These are phyloP conservation scores for Theobroma cacao DNA, from an alignment of 345 rosid species.

Conservation along the genomic window DNA sequence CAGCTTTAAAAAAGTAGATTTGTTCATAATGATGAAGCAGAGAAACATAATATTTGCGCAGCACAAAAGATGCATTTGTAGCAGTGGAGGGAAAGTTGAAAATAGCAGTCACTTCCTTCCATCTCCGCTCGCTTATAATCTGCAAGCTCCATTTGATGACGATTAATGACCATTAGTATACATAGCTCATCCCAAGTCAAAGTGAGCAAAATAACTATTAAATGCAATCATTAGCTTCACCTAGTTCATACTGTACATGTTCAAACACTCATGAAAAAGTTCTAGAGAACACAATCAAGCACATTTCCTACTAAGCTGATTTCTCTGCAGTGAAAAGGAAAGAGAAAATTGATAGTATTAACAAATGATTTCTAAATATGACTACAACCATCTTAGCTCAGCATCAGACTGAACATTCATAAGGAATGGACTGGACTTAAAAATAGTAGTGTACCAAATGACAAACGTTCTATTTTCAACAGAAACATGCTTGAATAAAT, in stretches of 20 bases:
- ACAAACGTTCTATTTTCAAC: background rate
- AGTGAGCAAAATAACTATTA: background rate
- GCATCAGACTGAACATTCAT: background rate
- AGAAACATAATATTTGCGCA: slow-evolving; percentile 88
- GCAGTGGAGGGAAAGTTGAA: slow-evolving; percentile 98
- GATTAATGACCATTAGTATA: background rate
- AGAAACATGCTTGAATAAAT: background rate
- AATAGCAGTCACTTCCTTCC: slow-evolving; percentile 97
- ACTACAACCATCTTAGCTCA: background rate
- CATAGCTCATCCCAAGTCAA: background rate
- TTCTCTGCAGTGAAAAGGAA: no score
- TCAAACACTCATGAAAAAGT: background rate
- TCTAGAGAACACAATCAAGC: background rate
- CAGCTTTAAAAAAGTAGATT: slow-evolving; percentile 63
- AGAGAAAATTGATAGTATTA: background rate
- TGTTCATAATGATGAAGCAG: slow-evolving; percentile 81
- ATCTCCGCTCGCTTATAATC: slow-evolving; percentile 79
- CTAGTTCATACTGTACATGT: background rate
- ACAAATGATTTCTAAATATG: background rate
- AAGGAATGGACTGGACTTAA: background rate
- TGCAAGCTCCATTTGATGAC: slow-evolving; percentile 25
- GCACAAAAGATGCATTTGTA: slow-evolving; percentile 88
- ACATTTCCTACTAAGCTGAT: background rate
- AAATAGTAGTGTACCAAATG: background rate
- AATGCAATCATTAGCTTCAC: background rate